Conservation (phyloP, 768 basidiomycete species). For the Galerina marginata region DNA sequence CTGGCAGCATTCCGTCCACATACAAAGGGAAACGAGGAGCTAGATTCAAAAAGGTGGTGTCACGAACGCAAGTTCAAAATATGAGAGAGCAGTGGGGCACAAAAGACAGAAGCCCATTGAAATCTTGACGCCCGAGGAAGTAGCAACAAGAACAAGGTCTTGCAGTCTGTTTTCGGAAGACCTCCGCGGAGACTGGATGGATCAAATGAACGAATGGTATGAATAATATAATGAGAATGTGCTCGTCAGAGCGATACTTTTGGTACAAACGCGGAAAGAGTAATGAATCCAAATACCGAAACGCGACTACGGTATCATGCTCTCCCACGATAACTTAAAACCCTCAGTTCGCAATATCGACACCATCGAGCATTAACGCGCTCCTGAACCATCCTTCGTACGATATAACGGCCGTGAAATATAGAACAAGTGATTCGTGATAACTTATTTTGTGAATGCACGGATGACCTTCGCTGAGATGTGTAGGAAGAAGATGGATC, state of each 20-base stretch:
- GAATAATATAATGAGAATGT: slow-evolving; percentile 34
- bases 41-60: neutral
- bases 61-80: neutral
- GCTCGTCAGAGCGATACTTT: slow-evolving; percentile 37
- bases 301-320: slow-evolving; percentile 12
- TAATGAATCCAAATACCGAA: slow-evolving; percentile 37
- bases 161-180: neutral
- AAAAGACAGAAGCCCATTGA: neutral
- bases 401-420: neutral
- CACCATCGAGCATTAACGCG: neutral
- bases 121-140: too few species aligned
- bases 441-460: slow-evolving; percentile 78
- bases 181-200: neutral
- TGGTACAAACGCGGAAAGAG: slow-evolving; percentile 38
- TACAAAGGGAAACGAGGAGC: neutral
- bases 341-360: neutral
- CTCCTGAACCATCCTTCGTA: neutral
- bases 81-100: neutral
- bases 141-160: too few species aligned
- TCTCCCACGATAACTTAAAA: slow-evolving; percentile 22
- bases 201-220: slow-evolving; percentile 29
- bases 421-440: slow-evolving; percentile 3
- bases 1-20: neutral
- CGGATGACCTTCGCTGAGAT: slow-evolving; percentile 95
- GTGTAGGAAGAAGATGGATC: slow-evolving; percentile 98